Evolutionary conservation across 139 green algal genomes (phyloP).

Genomic region (Klebsormidium nitens): DNA sequence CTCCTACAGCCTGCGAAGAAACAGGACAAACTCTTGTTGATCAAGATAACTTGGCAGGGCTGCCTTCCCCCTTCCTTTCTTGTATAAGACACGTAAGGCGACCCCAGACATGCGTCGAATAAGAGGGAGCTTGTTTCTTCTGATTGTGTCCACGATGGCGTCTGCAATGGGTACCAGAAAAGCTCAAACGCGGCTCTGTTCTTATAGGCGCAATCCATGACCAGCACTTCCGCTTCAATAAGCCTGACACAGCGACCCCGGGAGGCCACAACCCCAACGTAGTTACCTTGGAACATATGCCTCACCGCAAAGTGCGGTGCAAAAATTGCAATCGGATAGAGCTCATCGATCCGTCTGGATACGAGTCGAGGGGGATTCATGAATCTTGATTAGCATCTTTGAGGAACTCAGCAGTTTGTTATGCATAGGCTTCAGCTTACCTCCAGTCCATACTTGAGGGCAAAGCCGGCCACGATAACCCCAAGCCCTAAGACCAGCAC

Average conservation of each 20-base stretch:
- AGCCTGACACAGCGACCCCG: neutral
- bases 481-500: constrained; percentile 40
- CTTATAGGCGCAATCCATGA: too few relatives aligned
- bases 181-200: neutral
- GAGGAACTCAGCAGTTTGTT: neutral
- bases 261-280: too few relatives aligned
- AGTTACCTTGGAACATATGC: too few relatives aligned
- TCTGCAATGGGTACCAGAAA: neutral
- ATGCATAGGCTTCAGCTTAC: too few relatives aligned
- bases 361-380: constrained; percentile 1
- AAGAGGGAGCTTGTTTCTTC: neutral
- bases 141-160: neutral
- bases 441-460: constrained; percentile 38
- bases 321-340: too few relatives aligned
- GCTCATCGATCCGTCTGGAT: too few relatives aligned
- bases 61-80: neutral
- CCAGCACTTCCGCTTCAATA: too few relatives aligned
- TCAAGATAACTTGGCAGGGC: neutral
- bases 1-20: constrained; percentile 23
- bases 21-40: neutral
- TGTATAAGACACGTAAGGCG: neutral
- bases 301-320: too few relatives aligned
- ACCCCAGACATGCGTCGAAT: neutral
- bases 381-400: neutral
- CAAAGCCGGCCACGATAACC: constrained; percentile 19